Evolutionary conservation across 208 protist species (phyloP), one percentile per base, ranked within the genome.

Genomic region (Naegleria lovaniensis): DNA sequence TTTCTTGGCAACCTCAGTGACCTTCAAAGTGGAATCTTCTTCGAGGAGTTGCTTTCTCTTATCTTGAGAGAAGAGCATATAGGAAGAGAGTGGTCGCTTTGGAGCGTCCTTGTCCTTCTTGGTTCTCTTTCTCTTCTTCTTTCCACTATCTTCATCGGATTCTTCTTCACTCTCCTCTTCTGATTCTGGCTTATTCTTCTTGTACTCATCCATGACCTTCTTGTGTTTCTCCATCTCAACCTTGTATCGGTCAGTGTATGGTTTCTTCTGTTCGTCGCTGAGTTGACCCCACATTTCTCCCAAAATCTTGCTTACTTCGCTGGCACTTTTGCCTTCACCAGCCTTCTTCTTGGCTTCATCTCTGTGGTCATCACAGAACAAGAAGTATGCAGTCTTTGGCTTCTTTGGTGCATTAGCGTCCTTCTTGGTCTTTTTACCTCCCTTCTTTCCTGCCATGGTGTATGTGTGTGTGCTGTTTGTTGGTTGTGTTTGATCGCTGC

Each of bases 401-500:
- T 88, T 58, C 85, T 88, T 88, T 29, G 85, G 85, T 58, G 39
- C 41, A 29, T 88, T 88, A 39, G 85, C 16, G 41, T 88, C 85
- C 15, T 58, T 88, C 13, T 87, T 87, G 75, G 75, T 19, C 36
- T 85, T 43, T 25, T 85, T 85, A 0, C 6, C 22, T 29, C 19
- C 11, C 55, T 67, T 67, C 55, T 67, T 67, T 67, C 55, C 55
- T 67, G 55, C 55, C 55, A 67, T 67, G 25, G 16, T 76, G 16
- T 76, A 5, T 76, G n/a, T n/a, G n/a, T n/a, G 33, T 83, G 75
- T 83, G 19, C 16, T 40, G 13, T 7, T 79, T 79, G 75, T 83
- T 16, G 11, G 55, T 67, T 67, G 55, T 29, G 55, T 15, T 67
- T 67, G 55, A 67, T 29, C 43, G 19, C 11, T 2, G 55, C 55